phyloP scores from a whole-genome alignment of 78 protist species.

The Dictyostelium discoideum region DNA sequence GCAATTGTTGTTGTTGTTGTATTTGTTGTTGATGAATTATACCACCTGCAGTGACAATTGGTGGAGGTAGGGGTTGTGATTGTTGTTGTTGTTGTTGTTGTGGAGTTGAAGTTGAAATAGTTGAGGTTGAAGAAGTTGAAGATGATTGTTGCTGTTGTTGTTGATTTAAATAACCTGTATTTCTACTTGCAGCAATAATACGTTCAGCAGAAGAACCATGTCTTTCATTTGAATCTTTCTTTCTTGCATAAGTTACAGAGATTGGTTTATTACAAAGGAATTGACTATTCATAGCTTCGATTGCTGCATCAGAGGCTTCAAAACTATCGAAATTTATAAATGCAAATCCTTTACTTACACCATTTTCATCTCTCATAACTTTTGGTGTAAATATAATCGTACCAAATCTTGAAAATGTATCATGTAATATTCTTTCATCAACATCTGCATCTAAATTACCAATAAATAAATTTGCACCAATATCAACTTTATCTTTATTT shows the following conservation, averaged over 20 bases:
- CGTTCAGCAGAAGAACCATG: conserved; percentile 83
- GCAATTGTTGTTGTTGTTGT: neutral
- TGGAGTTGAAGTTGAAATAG: neutral
- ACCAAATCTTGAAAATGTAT: conserved; percentile 98
- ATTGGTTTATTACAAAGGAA: conserved; percentile 85
- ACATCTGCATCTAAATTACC: conserved; percentile 97
- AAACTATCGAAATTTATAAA: conserved; percentile 97
- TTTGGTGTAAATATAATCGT: conserved; percentile 87
- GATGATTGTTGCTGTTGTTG: neutral
- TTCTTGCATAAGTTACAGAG: conserved; percentile 81
- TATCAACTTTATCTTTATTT: conserved; percentile 82
- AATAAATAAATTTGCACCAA: conserved; percentile 97
- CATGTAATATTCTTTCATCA: conserved; percentile 97
- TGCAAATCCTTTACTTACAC: conserved; percentile 96
- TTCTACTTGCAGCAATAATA: conserved; percentile 77
- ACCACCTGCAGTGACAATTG: neutral
- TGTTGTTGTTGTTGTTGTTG: neutral
- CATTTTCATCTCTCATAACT: conserved; percentile 97
- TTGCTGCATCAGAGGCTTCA: conserved; percentile 89
- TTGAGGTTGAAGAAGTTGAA: neutral
- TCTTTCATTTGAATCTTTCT: conserved; percentile 78
- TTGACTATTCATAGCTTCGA: conserved; percentile 90
- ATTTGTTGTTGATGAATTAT: neutral
- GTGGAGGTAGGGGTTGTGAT: neutral
- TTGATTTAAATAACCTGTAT: neutral